Conservation (phyloP, 345 rosid species). For the Durio zibethinus region DNA sequence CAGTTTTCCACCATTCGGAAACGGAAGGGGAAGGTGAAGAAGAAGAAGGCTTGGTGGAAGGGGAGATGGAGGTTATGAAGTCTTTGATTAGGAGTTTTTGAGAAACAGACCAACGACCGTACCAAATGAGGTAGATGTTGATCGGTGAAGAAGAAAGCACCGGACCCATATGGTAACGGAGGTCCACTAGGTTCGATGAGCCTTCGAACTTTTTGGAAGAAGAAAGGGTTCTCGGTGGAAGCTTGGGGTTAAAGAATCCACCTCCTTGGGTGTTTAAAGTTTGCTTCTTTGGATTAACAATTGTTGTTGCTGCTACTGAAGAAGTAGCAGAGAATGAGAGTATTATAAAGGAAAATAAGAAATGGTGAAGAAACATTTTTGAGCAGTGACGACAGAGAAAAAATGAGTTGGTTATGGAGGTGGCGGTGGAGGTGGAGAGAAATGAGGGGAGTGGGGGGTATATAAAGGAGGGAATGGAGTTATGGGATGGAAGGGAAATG, state of each 20-base stretch:
- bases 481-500: conserved; percentile 56
- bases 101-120: conserved; percentile 65
- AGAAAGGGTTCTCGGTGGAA: conserved; percentile 61
- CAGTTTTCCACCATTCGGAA: conserved; percentile 88
- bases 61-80: conserved; percentile 75
- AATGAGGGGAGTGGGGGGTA: neutral
- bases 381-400: conserved; percentile 16
- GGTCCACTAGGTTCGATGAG: conserved; percentile 73
- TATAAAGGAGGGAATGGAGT: conserved; percentile 30
- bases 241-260: conserved; percentile 59
- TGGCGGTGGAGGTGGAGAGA: conserved; percentile 8
- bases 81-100: conserved; percentile 73
- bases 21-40: conserved; percentile 51
- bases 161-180: conserved; percentile 98
- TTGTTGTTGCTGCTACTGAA: neutral
- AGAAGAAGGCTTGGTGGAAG: conserved; percentile 24
- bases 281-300: conserved; percentile 17
- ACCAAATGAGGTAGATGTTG: conserved; percentile 87
- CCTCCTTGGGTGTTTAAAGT: conserved; percentile 32
- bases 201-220: conserved; percentile 74
- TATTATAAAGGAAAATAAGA: neutral
- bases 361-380: conserved; percentile 6
- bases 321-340: conserved; percentile 3
- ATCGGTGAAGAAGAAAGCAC: conserved; percentile 85
- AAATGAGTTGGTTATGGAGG: neutral